Evolutionary conservation across 2,329 filamentous ascomycete genomes (phyloP).

Genomic region (Colletotrichum truncatum): DNA sequence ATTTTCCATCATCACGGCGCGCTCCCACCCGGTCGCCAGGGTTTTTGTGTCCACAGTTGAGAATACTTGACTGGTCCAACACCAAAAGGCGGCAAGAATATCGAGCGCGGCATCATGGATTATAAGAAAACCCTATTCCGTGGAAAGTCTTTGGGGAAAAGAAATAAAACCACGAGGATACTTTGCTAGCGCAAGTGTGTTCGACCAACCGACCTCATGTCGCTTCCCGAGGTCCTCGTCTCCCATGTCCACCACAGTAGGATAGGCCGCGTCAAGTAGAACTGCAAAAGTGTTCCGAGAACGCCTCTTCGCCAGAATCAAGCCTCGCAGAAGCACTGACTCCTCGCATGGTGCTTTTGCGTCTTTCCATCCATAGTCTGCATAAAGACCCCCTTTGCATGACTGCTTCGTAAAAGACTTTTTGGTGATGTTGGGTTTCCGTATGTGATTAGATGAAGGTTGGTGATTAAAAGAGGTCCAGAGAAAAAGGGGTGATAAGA

Average conservation of each 20-base stretch:
- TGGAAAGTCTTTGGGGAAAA: constrained; percentile 22
- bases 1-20: background rate
- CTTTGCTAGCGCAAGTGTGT: constrained; percentile 24
- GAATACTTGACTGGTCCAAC: background rate
- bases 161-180: constrained; percentile 29
- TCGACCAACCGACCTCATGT: constrained; percentile 23
- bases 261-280: constrained; percentile 16
- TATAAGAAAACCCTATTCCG: constrained; percentile 39
- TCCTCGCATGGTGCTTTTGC: constrained; percentile 22
- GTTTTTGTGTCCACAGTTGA: background rate
- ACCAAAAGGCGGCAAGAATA: constrained; percentile 30
- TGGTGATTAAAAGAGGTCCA: constrained; percentile 33
- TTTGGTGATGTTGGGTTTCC: constrained; percentile 45
- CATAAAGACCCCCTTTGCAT: constrained; percentile 40
- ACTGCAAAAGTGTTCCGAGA: constrained; percentile 29
- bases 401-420: constrained; percentile 48
- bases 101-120: constrained; percentile 36
- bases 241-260: constrained; percentile 3
- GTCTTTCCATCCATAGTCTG: constrained; percentile 40
- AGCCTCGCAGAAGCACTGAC: constrained; percentile 31
- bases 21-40: background rate
- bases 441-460: constrained; percentile 33
- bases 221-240: constrained; percentile 33
- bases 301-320: constrained; percentile 31
- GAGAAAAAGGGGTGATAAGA: constrained; percentile 31